Evolutionary conservation across 2,329 filamentous ascomycete genomes (phyloP).

Genomic region (Botrytis porri): DNA sequence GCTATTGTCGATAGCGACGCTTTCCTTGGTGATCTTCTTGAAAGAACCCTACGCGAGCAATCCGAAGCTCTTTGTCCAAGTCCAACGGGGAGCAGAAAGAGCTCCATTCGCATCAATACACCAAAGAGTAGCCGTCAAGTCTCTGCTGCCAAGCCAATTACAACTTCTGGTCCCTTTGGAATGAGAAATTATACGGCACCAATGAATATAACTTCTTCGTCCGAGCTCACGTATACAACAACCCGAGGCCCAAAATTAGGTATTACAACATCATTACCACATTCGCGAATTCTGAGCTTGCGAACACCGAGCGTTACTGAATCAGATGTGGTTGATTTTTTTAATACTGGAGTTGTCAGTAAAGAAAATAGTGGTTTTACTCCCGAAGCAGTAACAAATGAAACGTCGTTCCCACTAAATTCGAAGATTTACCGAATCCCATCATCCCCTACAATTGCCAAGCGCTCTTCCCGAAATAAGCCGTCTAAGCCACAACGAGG

Average conservation of each 20-base stretch:
- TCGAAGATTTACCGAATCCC: slow-evolving; percentile 19
- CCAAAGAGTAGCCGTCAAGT: slow-evolving; percentile 4
- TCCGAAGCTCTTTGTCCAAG: slow-evolving; percentile 27
- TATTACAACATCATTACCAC: not conserved
- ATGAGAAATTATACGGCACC: slow-evolving; percentile 7
- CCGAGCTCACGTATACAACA: not conserved
- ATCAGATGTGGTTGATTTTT: not conserved
- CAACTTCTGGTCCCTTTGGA: not conserved
- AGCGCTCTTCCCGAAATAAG: slow-evolving; percentile 3
- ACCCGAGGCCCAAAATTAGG: slow-evolving; percentile 13
- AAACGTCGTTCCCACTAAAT: not conserved
- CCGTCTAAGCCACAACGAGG: slow-evolving; percentile 11
- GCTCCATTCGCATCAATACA: slow-evolving; percentile 7
- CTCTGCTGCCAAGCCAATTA: slow-evolving; percentile 2
- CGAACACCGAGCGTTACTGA: not conserved
- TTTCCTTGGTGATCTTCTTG: slow-evolving; percentile 30
- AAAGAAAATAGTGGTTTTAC: slow-evolving; percentile 14
- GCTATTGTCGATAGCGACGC: slow-evolving; percentile 1
- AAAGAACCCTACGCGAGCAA: slow-evolving; percentile 31
- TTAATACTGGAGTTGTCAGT: not conserved
- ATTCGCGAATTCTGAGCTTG: slow-evolving; percentile 12
- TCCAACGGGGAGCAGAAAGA: slow-evolving; percentile 16
- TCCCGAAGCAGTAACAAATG: slow-evolving; percentile 6
- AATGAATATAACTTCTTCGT: not conserved
- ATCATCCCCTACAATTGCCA: slow-evolving; percentile 14